Percentiles rank a stretch among this genome's conserved stretches.
phyloP scores from a whole-genome alignment of 116 monocot genomes.

The Trichopus zeylanicus region DNA sequence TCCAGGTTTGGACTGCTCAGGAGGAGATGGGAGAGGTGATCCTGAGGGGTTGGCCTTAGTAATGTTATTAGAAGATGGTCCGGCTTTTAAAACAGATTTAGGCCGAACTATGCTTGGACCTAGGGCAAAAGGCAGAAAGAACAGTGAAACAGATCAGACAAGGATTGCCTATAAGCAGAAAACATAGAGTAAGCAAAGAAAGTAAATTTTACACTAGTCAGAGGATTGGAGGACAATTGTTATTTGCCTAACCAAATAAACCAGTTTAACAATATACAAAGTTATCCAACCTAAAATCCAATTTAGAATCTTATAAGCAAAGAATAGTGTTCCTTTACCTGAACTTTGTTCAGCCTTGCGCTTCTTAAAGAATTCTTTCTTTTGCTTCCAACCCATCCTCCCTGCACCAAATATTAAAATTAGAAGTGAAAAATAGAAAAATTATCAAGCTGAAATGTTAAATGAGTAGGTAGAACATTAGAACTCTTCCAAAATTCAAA shows the following conservation, averaged over 20 bases:
- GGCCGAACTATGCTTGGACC: conserved; percentile 34
- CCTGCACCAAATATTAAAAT: conserved; percentile 54
- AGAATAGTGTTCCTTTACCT: conserved; percentile 21
- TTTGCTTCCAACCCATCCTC: conserved; percentile 65
- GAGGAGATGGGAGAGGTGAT: conserved; percentile 52
- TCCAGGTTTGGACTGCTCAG: conserved; percentile 32
- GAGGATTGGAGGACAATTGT: neutral
- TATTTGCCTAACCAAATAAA: neutral
- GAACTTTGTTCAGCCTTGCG: conserved; percentile 43
- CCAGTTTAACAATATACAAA: neutral
- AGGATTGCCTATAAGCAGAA: neutral
- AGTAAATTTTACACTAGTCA: too few species aligned
- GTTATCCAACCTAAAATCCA: neutral
- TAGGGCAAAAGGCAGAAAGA: conserved; percentile 19
- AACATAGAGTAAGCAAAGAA: neutral
- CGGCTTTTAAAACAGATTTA: conserved; percentile 47
- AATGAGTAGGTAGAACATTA: too few species aligned
- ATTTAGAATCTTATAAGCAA: neutral
- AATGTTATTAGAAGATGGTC: conserved; percentile 25
- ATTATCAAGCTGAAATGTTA: neutral
- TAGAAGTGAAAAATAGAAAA: neutral
- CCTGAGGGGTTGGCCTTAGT: conserved; percentile 28
- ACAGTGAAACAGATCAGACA: neutral
- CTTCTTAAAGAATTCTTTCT: conserved; percentile 65
- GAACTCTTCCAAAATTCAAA: too few species aligned